Conservation (phyloP, 179 eudicot genomes). For the Heliamphora pulchella region DNA sequence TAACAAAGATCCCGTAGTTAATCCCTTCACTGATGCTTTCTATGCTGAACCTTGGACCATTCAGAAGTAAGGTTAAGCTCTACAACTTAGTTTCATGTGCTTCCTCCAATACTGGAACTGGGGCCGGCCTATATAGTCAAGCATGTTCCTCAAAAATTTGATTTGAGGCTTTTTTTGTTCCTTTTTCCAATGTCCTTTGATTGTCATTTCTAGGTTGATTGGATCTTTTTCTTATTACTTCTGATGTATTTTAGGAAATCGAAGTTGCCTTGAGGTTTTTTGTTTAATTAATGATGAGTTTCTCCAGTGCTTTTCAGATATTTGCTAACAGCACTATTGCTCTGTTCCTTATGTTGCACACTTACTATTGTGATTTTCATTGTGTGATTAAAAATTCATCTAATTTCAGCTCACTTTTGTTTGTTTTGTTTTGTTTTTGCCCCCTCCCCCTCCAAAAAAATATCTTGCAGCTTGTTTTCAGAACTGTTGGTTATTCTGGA, state of each 20-base stretch:
- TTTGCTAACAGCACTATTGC: too few species aligned
- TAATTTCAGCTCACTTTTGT: neutral
- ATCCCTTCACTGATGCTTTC: too few species aligned
- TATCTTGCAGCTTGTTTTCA: slow-evolving; percentile 70
- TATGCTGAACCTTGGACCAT: too few species aligned
- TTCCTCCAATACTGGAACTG: too few species aligned
- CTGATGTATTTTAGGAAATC: neutral
- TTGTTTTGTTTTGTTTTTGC: neutral
- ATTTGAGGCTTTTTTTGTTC: too few species aligned
- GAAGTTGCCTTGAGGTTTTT: neutral
- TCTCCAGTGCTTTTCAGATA: neutral
- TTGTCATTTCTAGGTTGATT: neutral
- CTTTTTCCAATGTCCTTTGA: too few species aligned
- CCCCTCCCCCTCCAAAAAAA: neutral
- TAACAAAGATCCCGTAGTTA: too few species aligned
- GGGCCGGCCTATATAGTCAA: too few species aligned
- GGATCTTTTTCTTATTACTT: neutral
- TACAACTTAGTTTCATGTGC: too few species aligned
- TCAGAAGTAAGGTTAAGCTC: too few species aligned
- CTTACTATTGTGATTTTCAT: neutral
- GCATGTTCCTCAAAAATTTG: too few species aligned
- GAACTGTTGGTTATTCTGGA: slow-evolving; percentile 93
- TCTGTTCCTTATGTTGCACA: too few species aligned
- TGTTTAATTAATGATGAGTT: neutral
- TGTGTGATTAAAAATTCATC: neutral